These are phyloP conservation scores for Neoboletus brunneissimus DNA, from an alignment of 768 basidiomycete genomes.

Conservation along the genomic window DNA sequence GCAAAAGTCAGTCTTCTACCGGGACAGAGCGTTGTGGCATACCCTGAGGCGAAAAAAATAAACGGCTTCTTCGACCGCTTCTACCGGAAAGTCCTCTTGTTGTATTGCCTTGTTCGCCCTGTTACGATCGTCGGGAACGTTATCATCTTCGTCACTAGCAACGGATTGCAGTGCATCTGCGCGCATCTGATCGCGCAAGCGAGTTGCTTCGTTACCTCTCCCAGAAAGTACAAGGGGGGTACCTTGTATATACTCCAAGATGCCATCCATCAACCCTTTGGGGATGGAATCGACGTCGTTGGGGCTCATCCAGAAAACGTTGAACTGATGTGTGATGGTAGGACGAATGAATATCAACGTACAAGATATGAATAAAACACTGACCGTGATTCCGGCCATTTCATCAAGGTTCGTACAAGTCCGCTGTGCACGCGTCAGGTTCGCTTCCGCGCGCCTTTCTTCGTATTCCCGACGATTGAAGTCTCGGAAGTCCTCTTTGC, in stretches of 20 bases:
- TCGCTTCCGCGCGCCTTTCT: slow-evolving; percentile 68
- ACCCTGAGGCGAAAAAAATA: slow-evolving; percentile 70
- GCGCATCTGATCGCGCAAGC: slow-evolving; percentile 72
- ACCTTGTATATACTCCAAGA: slow-evolving; percentile 41
- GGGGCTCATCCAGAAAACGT: slow-evolving; percentile 77
- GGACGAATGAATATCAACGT: slow-evolving; percentile 8
- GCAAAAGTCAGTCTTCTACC: slow-evolving; percentile 11
- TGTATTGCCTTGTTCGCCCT: slow-evolving; percentile 19
- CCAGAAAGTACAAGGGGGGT: slow-evolving; percentile 7
- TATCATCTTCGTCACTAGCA: slow-evolving; percentile 34
- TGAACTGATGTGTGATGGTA: slow-evolving; percentile 52
- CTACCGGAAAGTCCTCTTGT: slow-evolving; percentile 43
- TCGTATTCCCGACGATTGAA: slow-evolving; percentile 72
- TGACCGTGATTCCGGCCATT: slow-evolving; percentile 55
- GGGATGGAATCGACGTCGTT: slow-evolving; percentile 64
- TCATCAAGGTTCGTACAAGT: slow-evolving; percentile 79
- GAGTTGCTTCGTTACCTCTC: slow-evolving; percentile 34
- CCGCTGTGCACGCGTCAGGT: slow-evolving; percentile 66
- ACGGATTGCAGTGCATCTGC: slow-evolving; percentile 64
- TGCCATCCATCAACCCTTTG: slow-evolving; percentile 55
- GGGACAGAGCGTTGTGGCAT: slow-evolving; percentile 18
- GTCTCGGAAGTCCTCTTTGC: slow-evolving; percentile 62
- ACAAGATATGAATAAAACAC: slow-evolving; percentile 1
- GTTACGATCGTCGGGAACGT: slow-evolving; percentile 22
- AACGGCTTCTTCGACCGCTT: slow-evolving; percentile 62